These are phyloP conservation scores for Aquanectria penicillioides DNA, from an alignment of 2,329 filamentous ascomycete species.

Conservation along the genomic window DNA sequence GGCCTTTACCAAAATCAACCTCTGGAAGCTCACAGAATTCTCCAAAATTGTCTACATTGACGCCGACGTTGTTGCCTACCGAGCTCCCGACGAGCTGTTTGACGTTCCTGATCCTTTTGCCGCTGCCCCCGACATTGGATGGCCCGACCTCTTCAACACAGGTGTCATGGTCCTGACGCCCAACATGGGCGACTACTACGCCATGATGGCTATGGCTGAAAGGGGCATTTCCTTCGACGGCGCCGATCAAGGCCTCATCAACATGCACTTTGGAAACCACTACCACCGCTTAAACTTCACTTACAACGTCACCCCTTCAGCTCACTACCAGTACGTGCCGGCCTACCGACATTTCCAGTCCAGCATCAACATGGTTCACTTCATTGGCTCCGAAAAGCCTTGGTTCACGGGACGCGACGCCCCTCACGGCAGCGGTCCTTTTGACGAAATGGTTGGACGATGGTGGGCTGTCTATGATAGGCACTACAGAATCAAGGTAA, in stretches of 20 bases:
- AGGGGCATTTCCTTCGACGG: slow-evolving; percentile 94
- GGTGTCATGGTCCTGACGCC: slow-evolving; percentile 93
- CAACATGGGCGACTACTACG: slow-evolving; percentile 87
- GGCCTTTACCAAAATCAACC: slow-evolving; percentile 94
- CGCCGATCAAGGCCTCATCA: slow-evolving; percentile 93
- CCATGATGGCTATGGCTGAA: slow-evolving; percentile 83
- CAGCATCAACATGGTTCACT: slow-evolving; percentile 90
- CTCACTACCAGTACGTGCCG: slow-evolving; percentile 96
- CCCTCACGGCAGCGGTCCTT: slow-evolving; percentile 68
- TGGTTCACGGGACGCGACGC: slow-evolving; percentile 76
- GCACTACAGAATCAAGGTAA: slow-evolving; percentile 74
- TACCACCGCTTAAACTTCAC: slow-evolving; percentile 92
- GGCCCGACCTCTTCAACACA: slow-evolving; percentile 99
- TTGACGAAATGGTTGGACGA: slow-evolving; percentile 82
- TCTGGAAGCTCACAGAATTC: slow-evolving; percentile 93
- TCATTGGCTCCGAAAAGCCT: slow-evolving; percentile 91
- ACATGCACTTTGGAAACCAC: slow-evolving; percentile 87
- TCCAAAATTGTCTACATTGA: slow-evolving; percentile 94
- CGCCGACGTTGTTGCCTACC: slow-evolving; percentile 89
- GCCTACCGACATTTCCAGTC: slow-evolving; percentile 94
- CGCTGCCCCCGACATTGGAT: slow-evolving; percentile 92
- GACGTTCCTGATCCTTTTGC: slow-evolving; percentile 68
- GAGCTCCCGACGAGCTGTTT: slow-evolving; percentile 94
- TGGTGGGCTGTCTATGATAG: slow-evolving; percentile 97
- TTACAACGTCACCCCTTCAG: slow-evolving; percentile 97